Base-by-base conservation (phyloP, 176 grass and related monocot genomes). In the Phyllostachys edulis region DNA sequence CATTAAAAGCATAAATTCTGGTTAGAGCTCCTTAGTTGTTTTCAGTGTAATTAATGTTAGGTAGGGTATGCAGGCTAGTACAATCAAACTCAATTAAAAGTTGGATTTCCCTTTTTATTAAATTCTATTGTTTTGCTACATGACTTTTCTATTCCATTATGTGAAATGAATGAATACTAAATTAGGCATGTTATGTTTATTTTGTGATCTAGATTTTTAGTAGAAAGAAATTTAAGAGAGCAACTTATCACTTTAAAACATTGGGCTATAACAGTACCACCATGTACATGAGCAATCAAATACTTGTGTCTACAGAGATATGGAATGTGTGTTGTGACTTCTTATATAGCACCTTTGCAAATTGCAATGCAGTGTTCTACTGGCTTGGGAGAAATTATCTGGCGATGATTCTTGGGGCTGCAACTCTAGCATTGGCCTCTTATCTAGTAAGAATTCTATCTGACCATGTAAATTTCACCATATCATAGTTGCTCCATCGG, bases 381-480 rank as follows among this genome's bases (percentile, higher is more conserved):
- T 90, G 83, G 86, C 84, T 96, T 75, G 86, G 93, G 23, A 66
- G 81, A 85, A 90, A 87, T 83, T 44, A 74, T 63, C 16, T 64
- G 5, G 82, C 89, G 6, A 56, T 86, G 26, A 83, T 84, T 27
- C 44, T 92, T 64, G 96, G 91, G 34, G 73, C 52, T 63, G 79
- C 71, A 23, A 83, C 76, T 85, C 40, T 99, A 39, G 62, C 84
- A 38, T 13, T 41, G 29, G 81, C 87, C 62, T 68, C 78, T 42
- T 99, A 99, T 84, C 89, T 99, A 18, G 96, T 96, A 93, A 99
- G 91, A 81, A 51, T 20, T 49, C 10, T 78, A 6, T 13, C 23
- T 34, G 39, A 27, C 32, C 44, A 3, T 10, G 17, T 89, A 55
- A 64, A 39, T 77, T 79, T 59, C 36, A 20, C 41, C 50, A 54